Conservation (phyloP, 2,329 filamentous ascomycete species). For the Neoarthrinium moseri region DNA sequence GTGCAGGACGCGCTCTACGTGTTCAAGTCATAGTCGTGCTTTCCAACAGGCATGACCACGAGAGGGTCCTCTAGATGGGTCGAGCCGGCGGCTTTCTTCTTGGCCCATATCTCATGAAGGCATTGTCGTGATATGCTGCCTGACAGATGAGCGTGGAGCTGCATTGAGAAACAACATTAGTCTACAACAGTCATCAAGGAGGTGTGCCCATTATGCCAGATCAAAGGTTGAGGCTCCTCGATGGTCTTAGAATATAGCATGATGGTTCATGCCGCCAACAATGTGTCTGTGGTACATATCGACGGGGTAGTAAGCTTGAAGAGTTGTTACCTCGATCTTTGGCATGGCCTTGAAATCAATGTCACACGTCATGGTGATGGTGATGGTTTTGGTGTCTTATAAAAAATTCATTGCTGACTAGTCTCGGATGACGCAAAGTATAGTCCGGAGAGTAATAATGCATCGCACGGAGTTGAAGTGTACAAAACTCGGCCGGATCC, state of each 20-base stretch:
- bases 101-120: conserved; percentile 72
- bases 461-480: too few species aligned
- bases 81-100: conserved; percentile 51
- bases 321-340: conserved; percentile 50
- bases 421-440: conserved; percentile 6
- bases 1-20: conserved; percentile 49
- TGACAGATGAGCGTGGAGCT: conserved; percentile 80
- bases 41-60: conserved; percentile 65
- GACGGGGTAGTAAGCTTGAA: background rate
- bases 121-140: conserved; percentile 73
- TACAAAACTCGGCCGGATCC: too few species aligned
- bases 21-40: conserved; percentile 68
- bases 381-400: background rate
- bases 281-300: too few species aligned
- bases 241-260: too few species aligned
- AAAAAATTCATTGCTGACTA: too few species aligned
- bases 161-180: conserved; percentile 9
- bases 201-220: too few species aligned
- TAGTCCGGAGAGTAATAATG: too few species aligned
- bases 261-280: too few species aligned
- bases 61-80: conserved; percentile 67
- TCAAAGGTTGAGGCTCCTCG: too few species aligned
- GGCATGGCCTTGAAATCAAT: conserved; percentile 49
- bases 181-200: too few species aligned
- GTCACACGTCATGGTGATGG: background rate